Evolutionary conservation across 2,329 filamentous ascomycete genomes (phyloP).

Genomic region (Cryoendolithus antarcticus): DNA sequence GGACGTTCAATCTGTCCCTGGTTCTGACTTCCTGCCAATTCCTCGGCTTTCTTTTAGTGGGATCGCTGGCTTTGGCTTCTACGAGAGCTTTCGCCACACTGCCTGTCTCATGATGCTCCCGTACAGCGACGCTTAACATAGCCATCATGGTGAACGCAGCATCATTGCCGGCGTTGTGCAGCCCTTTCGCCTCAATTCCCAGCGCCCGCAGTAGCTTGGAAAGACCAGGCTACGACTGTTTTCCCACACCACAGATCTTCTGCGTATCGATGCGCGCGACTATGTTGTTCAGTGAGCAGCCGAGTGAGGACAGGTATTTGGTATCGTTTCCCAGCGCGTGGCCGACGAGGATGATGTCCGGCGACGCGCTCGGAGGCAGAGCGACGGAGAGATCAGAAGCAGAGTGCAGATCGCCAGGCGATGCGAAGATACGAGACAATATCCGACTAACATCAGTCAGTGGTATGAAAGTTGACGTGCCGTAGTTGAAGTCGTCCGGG

Average conservation of each 20-base stretch:
- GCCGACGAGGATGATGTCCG: slow-evolving; percentile 62
- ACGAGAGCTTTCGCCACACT: neutral
- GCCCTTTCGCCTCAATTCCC: slow-evolving; percentile 39
- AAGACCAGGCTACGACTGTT: slow-evolving; percentile 42
- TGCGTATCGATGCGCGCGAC: slow-evolving; percentile 62
- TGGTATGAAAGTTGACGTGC: slow-evolving; percentile 43
- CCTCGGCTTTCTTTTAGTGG: no score
- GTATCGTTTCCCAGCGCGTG: slow-evolving; percentile 62
- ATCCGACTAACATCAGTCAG: slow-evolving; percentile 31
- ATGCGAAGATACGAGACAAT: slow-evolving; percentile 43
- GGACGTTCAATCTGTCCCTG: no score
- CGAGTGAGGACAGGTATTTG: slow-evolving; percentile 51
- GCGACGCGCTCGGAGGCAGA: neutral
- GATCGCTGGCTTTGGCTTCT: neutral
- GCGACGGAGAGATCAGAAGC: neutral
- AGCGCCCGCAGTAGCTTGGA: slow-evolving; percentile 50
- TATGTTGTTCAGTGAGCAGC: slow-evolving; percentile 47
- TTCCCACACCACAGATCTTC: slow-evolving; percentile 47
- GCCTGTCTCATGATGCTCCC: slow-evolving; percentile 2
- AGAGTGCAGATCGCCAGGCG: slow-evolving; percentile 35
- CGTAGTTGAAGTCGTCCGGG: slow-evolving; percentile 64
- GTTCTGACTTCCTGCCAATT: no score
- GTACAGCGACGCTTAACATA: slow-evolving; percentile 2
- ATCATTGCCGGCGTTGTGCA: slow-evolving; percentile 28
- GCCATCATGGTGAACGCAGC: slow-evolving; percentile 23